Conservation (phyloP, 164 flowering plant species). For the Piper betle region DNA sequence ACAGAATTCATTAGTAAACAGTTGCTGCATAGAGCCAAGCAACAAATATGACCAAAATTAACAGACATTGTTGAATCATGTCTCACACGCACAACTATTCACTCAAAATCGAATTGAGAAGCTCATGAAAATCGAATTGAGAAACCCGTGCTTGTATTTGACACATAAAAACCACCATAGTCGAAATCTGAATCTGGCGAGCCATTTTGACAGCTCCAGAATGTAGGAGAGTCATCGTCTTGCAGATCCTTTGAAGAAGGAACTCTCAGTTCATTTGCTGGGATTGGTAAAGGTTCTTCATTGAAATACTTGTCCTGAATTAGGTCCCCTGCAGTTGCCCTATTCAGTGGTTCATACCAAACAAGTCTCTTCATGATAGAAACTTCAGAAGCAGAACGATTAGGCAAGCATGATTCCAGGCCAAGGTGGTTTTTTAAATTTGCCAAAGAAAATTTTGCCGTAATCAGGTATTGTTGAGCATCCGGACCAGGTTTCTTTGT, state of each 20-base stretch:
- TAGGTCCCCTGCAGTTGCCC: slow-evolving; percentile 74
- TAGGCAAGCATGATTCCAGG: slow-evolving; percentile 43
- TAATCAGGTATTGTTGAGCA: slow-evolving; percentile 69
- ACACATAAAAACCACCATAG: slow-evolving; percentile 30
- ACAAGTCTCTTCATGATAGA: slow-evolving; percentile 40
- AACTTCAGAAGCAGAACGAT: slow-evolving; percentile 46
- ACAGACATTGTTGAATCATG: background rate
- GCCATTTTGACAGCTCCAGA: slow-evolving; percentile 31
- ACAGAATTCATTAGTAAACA: too few species aligned
- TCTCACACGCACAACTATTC: too few species aligned
- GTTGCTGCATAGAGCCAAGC: background rate
- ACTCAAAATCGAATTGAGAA: too few species aligned
- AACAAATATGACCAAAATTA: background rate
- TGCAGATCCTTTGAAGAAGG: slow-evolving; percentile 31
- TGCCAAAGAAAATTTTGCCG: slow-evolving; percentile 45
- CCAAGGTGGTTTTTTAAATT: slow-evolving; percentile 48
- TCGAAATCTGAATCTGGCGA: slow-evolving; percentile 69
- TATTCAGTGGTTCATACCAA: slow-evolving; percentile 51
- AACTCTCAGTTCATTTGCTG: slow-evolving; percentile 52
- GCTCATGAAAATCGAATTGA: slow-evolving; percentile 52
- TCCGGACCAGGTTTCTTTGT: slow-evolving; percentile 60
- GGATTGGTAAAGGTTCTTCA: slow-evolving; percentile 69
- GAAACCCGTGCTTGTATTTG: slow-evolving; percentile 41
- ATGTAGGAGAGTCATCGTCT: slow-evolving; percentile 44
- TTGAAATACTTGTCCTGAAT: slow-evolving; percentile 56